These are phyloP conservation scores for Oldenlandia corymbosa DNA, from an alignment of 257 asterid species.

Conservation along the genomic window DNA sequence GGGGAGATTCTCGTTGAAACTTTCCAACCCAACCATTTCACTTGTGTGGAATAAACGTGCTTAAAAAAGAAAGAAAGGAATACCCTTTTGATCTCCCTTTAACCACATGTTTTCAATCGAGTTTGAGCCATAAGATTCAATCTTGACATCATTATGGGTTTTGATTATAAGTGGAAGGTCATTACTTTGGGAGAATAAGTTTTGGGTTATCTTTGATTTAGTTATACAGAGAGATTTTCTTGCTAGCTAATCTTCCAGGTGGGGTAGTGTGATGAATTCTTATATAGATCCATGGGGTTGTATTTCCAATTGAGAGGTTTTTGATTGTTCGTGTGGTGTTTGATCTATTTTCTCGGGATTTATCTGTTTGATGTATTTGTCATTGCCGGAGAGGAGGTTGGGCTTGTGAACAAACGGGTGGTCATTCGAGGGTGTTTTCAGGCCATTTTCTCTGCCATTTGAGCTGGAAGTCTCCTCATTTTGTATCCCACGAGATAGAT, in stretches of 20 bases:
- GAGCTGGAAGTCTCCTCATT: slow-evolving; percentile 45
- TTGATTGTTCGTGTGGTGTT: slow-evolving; percentile 15
- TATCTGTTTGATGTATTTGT: slow-evolving; percentile 64
- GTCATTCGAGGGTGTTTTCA: slow-evolving; percentile 50
- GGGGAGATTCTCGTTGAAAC: slow-evolving; percentile 2
- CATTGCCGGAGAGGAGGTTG: slow-evolving; percentile 32
- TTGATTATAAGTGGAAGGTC: neutral
- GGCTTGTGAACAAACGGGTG: slow-evolving; percentile 78
- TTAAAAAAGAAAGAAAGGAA: neutral
- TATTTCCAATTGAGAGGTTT: slow-evolving; percentile 25
- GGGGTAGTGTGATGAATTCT: slow-evolving; percentile 12
- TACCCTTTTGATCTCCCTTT: neutral
- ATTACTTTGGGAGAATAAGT: neutral
- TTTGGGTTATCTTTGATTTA: slow-evolving; percentile 1
- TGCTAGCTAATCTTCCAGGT: slow-evolving; percentile 4
- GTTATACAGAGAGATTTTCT: too few relatives aligned
- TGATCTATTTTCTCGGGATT: slow-evolving; percentile 6
- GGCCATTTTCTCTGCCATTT: slow-evolving; percentile 57
- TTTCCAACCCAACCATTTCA: neutral
- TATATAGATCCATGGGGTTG: slow-evolving; percentile 29
- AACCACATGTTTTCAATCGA: neutral
- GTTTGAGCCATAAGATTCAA: slow-evolving; percentile 1
- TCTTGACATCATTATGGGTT: neutral
- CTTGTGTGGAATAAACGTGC: neutral
- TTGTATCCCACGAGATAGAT: slow-evolving; percentile 58